These are phyloP conservation scores for Cerioporus squamosus DNA, from an alignment of 1,284 basidiomycete species.

Conservation along the genomic window DNA sequence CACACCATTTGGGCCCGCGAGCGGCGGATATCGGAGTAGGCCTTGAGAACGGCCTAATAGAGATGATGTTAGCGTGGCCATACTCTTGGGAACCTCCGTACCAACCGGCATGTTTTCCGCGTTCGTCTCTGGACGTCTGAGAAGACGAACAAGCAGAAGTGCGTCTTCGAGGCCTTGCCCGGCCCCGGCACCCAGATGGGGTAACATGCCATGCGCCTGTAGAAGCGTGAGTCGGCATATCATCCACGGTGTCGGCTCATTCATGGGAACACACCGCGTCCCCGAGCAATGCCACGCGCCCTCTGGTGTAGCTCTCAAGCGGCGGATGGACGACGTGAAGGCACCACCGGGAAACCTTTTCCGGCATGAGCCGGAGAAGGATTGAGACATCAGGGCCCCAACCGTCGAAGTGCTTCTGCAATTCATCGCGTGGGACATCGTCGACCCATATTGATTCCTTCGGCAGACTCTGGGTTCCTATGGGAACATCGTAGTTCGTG, in stretches of 20 bases:
- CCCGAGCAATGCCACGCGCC: slow-evolving; percentile 56
- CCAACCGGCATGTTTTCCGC: slow-evolving; percentile 50
- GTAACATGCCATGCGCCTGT: slow-evolving; percentile 62
- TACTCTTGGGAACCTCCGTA: neutral
- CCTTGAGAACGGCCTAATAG: slow-evolving; percentile 46
- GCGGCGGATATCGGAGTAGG: slow-evolving; percentile 48
- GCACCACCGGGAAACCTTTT: slow-evolving; percentile 59
- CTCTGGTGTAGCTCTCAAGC: slow-evolving; percentile 50
- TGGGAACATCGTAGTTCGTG: slow-evolving; percentile 32
- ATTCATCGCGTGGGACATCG: slow-evolving; percentile 44
- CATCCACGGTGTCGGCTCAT: neutral
- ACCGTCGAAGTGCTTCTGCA: slow-evolving; percentile 49
- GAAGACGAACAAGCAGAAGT: slow-evolving; percentile 50
- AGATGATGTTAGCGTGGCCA: neutral
- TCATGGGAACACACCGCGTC: slow-evolving; percentile 50
- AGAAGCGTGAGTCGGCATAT: neutral
- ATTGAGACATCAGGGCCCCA: slow-evolving; percentile 52
- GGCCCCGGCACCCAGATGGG: slow-evolving; percentile 64
- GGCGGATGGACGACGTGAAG: slow-evolving; percentile 58
- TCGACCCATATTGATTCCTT: slow-evolving; percentile 50
- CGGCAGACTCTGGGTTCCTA: slow-evolving; percentile 41
- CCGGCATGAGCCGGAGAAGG: slow-evolving; percentile 48
- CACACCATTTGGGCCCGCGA: slow-evolving; percentile 53
- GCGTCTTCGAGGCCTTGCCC: slow-evolving; percentile 70
- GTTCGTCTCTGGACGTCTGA: slow-evolving; percentile 49